Conservation (phyloP, 768 basidiomycete species). For the Boletellus emodensis region DNA sequence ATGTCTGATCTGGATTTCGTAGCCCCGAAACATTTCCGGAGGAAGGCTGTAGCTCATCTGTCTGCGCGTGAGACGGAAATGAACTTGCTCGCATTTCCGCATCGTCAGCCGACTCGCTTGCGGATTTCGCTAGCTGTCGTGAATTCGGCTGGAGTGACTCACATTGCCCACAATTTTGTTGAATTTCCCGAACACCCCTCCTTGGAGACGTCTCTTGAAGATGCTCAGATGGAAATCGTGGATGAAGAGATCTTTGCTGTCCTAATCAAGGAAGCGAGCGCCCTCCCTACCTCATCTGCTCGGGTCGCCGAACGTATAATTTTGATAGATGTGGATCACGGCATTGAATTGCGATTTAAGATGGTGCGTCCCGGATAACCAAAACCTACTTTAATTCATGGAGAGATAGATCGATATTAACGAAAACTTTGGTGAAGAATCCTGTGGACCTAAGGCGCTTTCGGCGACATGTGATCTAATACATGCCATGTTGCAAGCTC, state of each 20-base stretch:
- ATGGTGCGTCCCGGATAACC: conserved; percentile 44
- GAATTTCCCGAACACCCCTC: conserved; percentile 30
- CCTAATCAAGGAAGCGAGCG: conserved; percentile 74
- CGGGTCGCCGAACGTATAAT: conserved; percentile 77
- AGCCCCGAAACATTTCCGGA: conserved; percentile 65
- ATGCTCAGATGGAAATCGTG: conserved; percentile 67
- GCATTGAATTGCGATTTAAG: conserved; percentile 66
- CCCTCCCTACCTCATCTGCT: conserved; percentile 69
- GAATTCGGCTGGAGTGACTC: conserved; percentile 31
- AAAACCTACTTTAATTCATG: conserved; percentile 1
- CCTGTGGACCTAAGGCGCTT: conserved; percentile 14
- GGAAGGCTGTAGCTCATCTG: conserved; percentile 67
- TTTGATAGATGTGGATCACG: conserved; percentile 71
- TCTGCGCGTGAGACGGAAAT: conserved; percentile 43
- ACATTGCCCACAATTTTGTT: conserved; percentile 37
- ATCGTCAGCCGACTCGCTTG: conserved; percentile 60
- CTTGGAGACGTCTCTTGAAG: conserved; percentile 49
- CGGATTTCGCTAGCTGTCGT: conserved; percentile 49
- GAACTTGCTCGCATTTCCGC: conserved; percentile 54
- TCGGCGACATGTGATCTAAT: conserved; percentile 60
- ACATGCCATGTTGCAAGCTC: conserved; percentile 56
- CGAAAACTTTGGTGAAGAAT: conserved; percentile 7
- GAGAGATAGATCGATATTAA: conserved; percentile 34
- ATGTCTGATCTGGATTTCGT: conserved; percentile 6
- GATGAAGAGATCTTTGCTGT: conserved; percentile 78